Evolutionary conservation across 2,329 filamentous ascomycete genomes (phyloP), one percentile per base, ranked within the genome.

Genomic region (Fusarium equiseti): DNA sequence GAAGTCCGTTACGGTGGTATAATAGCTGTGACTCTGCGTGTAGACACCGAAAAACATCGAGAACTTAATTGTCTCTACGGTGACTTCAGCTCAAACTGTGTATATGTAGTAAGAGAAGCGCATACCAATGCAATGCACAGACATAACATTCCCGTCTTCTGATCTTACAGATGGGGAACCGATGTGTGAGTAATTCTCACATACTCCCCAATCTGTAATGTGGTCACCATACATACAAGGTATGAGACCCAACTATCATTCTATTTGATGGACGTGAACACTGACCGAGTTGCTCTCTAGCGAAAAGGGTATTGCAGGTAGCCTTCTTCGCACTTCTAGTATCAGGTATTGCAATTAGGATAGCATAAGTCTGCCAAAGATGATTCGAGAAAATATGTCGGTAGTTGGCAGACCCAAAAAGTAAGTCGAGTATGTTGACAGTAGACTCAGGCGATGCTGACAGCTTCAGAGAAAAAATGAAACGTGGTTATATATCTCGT

Each of bases 401-500:
- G 12, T 27, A n/a, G 11, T 16, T 52, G 8, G 31, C 6, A 20
- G 12, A 42, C 15, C 15, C 18, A n/a, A 40, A 16, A 8, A 15
- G 6, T 52, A 8, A 35, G 49, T 13, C 10, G 24, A 38, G 35
- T 18, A n/a, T n/a, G 22, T 51, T 24, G 26, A 50, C 11, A 26
- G 22, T n/a, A 35, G 26, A 9, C 11, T n/a, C 12, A 31, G 8
- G 11, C 12, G 16, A 32, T 22, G 4, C 9, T 20, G 16, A 42
- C 18, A 24, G 11, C 22, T 20, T 1, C 11, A 2, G n/a, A 29
- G 12, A 22, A 13, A 58, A 31, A 10, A 20, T 58, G 46, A 57
- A 61, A 60, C 32, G n/a, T 13, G 18, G 26, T 13, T 59, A 29
- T 44, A 57, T 57, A 46, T 53, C 31, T 48, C 18, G 35, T 49